phyloP scores from a whole-genome alignment of 352 stramenopile species.

The Globisporangium rhizosaccharum region DNA sequence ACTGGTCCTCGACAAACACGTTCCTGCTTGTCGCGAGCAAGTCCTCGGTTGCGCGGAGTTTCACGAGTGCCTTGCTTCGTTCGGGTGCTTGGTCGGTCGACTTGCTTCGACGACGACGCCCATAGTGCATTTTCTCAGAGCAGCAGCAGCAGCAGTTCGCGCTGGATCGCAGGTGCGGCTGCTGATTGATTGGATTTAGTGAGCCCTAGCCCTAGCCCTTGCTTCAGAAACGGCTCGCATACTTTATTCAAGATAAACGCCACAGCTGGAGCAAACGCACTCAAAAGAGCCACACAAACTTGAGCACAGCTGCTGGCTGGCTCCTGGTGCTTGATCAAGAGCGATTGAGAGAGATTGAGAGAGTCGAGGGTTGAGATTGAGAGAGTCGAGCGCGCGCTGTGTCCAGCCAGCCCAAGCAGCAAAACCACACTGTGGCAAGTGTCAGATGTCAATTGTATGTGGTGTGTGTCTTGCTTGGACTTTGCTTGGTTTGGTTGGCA shows the following conservation, averaged over 20 bases:
- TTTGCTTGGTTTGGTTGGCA: no score
- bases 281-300: no score
- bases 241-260: not conserved
- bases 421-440: no score
- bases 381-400: no score
- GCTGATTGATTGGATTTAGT: not conserved
- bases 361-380: no score
- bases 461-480: no score
- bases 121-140: not conserved
- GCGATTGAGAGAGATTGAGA: no score
- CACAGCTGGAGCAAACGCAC: no score
- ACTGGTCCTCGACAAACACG: not conserved
- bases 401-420: no score
- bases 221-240: conserved; percentile 6
- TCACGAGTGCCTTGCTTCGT: not conserved
- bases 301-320: no score
- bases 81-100: not conserved
- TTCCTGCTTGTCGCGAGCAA: not conserved
- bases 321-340: no score
- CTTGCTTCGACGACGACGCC: not conserved
- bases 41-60: not conserved
- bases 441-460: no score
- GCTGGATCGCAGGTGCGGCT: not conserved
- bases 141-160: not conserved
- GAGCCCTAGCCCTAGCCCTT: not conserved